Base-by-base conservation (phyloP, 768 basidiomycete genomes). In the Naganishia kalamii region DNA sequence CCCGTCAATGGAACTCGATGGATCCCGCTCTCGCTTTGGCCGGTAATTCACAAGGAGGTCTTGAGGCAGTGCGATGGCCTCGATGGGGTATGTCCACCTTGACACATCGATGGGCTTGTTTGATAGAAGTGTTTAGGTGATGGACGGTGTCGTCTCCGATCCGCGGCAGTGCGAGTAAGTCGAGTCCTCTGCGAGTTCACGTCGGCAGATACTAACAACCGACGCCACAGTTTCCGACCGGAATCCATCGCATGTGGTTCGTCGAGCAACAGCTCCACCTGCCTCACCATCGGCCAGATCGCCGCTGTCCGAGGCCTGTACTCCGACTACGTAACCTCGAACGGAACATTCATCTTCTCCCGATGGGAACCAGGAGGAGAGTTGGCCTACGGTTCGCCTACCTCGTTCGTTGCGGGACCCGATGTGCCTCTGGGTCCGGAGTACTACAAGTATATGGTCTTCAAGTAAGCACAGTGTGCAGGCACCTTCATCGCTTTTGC, bases 41-140 rank as follows among this genome's bases (percentile, higher is more conserved):
- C 72, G 19, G 62, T 74, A 17, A 70, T 79, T 23, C 70, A 71
- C 23, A 66, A 73, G 13, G 78, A 79, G 59, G 73, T 77, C 11
- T 63, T 79, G 52, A 66, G 68, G 30, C 78, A 79, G 63, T 79
- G 78, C 50, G 78, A 79, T 50, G 68, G 35, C 3, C 47, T 77
- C 27, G 78, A 79, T 61, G 78, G 78, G 15, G 54, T 57, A 17
- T n/a, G 54, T 57, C n/a, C 27, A 3, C 13, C 19, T 8, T 47
- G 21, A n/a, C 27, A 17, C 27, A 2, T 49, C 23, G 3, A 13
- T 4, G 27, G 23, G 27, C 27, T 30, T 49, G 4, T 29, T 29
- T n/a, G n/a, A 15, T 13, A 17, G 12, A 15, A 29, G 19, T 7
- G 12, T 30, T 15, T 13, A 49, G 48, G 71, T 76, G 35, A 25